A percentile compares a stretch with the other conserved stretches of the same genome.
Conservation (phyloP, 345 rosid genomes). For the Stellera chamaejasme region DNA sequence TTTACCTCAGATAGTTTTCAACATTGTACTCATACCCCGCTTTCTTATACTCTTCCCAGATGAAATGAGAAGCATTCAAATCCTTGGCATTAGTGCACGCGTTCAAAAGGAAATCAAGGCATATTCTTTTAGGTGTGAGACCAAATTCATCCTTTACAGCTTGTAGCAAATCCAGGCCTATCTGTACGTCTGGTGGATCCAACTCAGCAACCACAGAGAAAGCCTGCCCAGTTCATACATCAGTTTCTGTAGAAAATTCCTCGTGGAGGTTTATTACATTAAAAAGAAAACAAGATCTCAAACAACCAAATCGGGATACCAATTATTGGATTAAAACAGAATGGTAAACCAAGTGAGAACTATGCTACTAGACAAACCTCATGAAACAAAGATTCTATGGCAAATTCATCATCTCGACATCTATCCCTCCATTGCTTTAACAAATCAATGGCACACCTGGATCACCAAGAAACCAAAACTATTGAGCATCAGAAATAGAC, state of each 20-base stretch:
- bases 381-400: conserved; percentile 39
- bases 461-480: conserved; percentile 11
- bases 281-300: too few relatives aligned
- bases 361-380: conserved; percentile 40
- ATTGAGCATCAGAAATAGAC: too few relatives aligned
- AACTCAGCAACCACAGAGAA: conserved; percentile 40
- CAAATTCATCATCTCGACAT: conserved; percentile 31
- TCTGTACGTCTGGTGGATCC: conserved; percentile 34
- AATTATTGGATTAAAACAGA: too few relatives aligned
- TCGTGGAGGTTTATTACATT: too few relatives aligned
- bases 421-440: conserved; percentile 44
- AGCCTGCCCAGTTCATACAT: conserved; percentile 25
- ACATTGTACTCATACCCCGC: conserved; percentile 56
- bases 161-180: conserved; percentile 55
- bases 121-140: conserved; percentile 52
- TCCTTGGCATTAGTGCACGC: conserved; percentile 63
- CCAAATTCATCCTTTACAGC: conserved; percentile 54
- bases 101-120: conserved; percentile 72
- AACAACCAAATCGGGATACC: too few relatives aligned
- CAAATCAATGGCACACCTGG: conserved; percentile 53
- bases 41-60: conserved; percentile 66
- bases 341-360: neutral
- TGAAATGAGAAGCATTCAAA: conserved; percentile 26
- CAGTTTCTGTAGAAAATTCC: too few relatives aligned
- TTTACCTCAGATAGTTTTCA: conserved; percentile 49